Evolutionary conservation across 306 rosid genomes (phyloP), one percentile per base, ranked within the genome.

Genomic region (Psophocarpus tetragonolobus): DNA sequence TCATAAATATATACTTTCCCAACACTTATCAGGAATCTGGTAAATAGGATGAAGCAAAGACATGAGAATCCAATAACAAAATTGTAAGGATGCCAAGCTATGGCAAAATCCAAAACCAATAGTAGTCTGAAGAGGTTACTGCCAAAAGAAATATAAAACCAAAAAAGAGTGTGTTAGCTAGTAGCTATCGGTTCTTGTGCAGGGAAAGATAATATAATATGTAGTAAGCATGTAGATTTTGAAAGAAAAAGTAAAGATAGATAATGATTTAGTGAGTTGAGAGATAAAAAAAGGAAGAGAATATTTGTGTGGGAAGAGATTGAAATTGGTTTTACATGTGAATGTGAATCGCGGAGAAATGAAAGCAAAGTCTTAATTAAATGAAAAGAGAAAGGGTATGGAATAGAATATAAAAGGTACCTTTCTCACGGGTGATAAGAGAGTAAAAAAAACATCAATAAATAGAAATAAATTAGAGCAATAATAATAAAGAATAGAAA

Each of bases 371-470:
- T 71, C n/a, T n/a, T n/a, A n/a, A 73, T 78, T 70, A 62, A 81
- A 74, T 38, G 68, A 26, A 58, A 65, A 79, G 78, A 85, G 84
- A 86, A 67, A 58, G 44, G 57, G n/a, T n/a, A n/a, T n/a, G n/a
- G n/a, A n/a, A n/a, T n/a, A n/a, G n/a, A n/a, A n/a, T n/a, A n/a
- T n/a, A n/a, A n/a, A n/a, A n/a, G n/a, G n/a, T n/a, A n/a, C n/a
- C n/a, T n/a, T n/a, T n/a, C n/a, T n/a, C n/a, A n/a, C n/a, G n/a
- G n/a, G n/a, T n/a, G n/a, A n/a, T n/a, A n/a, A n/a, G n/a, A n/a
- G n/a, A n/a, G n/a, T n/a, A n/a, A n/a, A n/a, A n/a, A n/a, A n/a
- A n/a, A n/a, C n/a, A n/a, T n/a, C n/a, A n/a, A n/a, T n/a, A n/a
- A n/a, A n/a, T n/a, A n/a, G n/a, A n/a, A n/a, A n/a, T n/a, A n/a